Evolutionary conservation across 2,329 filamentous ascomycete genomes (phyloP).

Genomic region (Diaporthe sp.): DNA sequence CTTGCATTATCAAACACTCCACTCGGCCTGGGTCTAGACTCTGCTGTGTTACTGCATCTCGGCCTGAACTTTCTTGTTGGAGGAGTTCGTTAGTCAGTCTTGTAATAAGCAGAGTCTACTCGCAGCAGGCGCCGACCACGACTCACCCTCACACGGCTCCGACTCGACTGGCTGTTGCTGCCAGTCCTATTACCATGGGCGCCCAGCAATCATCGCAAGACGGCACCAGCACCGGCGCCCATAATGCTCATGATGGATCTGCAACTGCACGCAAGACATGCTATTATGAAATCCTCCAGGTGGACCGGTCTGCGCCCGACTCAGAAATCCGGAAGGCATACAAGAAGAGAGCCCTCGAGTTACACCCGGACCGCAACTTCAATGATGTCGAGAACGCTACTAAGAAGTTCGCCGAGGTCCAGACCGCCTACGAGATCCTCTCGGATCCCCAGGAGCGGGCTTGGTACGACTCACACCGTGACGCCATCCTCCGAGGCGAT

Average conservation of each 20-base stretch:
- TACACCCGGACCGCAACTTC: slow-evolving; percentile 95
- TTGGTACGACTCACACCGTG: slow-evolving; percentile 97
- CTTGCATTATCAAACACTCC: no score
- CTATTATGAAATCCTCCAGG: slow-evolving; percentile 86
- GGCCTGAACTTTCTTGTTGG: neutral
- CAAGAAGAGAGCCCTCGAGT: slow-evolving; percentile 86
- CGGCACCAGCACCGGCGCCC: slow-evolving; percentile 37
- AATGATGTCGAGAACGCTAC: slow-evolving; percentile 87
- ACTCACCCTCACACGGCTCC: neutral
- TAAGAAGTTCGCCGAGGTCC: slow-evolving; percentile 87
- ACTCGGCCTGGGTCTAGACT: slow-evolving; percentile 11
- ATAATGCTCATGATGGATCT: slow-evolving; percentile 38
- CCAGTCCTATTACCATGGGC: slow-evolving; percentile 54
- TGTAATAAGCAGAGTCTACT: neutral
- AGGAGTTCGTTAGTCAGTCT: neutral
- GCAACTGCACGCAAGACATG: slow-evolving; percentile 68
- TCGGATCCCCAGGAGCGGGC: slow-evolving; percentile 95
- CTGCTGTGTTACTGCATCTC: neutral
- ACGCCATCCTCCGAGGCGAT: slow-evolving; percentile 80
- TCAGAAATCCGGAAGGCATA: slow-evolving; percentile 98
- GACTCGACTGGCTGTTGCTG: neutral
- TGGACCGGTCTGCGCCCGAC: slow-evolving; percentile 78
- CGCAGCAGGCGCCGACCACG: neutral
- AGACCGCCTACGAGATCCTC: slow-evolving; percentile 94
- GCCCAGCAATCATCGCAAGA: slow-evolving; percentile 62